phyloP scores from a whole-genome alignment of 805 yeast genomes.

The Candida tibetensis region DNA sequence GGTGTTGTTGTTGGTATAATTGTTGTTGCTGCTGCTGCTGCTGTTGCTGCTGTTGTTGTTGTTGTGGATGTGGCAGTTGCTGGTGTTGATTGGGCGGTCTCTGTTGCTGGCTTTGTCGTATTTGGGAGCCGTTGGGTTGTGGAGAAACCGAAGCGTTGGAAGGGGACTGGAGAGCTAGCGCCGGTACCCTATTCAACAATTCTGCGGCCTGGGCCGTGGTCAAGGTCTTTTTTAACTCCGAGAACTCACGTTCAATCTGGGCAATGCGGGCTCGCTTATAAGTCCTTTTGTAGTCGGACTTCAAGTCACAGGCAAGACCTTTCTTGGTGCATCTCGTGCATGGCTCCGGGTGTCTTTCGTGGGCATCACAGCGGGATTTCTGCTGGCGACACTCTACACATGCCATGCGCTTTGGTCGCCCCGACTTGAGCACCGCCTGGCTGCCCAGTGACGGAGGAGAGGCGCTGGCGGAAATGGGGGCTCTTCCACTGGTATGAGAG shows the following conservation, averaged over 20 bases:
- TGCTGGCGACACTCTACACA: conserved; percentile 97
- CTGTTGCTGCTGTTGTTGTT: not conserved
- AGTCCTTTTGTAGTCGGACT: conserved; percentile 83
- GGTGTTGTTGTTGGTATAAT: conserved; percentile 1
- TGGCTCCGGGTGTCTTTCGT: conserved; percentile 67
- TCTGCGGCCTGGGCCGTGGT: conserved; percentile 33
- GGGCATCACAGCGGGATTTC: conserved; percentile 87
- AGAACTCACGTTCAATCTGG: conserved; percentile 79
- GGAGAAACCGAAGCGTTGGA: too few species aligned
- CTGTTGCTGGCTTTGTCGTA: not conserved
- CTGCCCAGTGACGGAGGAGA: conserved; percentile 8
- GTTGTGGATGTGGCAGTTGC: conserved; percentile 5
- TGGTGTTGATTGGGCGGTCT: conserved; percentile 3
- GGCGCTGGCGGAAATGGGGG: not conserved
- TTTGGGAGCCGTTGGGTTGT: not conserved
- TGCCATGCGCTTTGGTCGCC: conserved; percentile 61
- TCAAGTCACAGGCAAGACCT: conserved; percentile 65
- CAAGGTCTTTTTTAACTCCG: conserved; percentile 60
- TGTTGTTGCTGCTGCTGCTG: not conserved
- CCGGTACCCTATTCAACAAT: conserved; percentile 25
- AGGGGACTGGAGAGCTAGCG: too few species aligned
- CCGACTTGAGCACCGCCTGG: too few species aligned
- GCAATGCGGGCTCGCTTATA: conserved; percentile 82
- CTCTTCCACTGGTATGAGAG: conserved; percentile 1
- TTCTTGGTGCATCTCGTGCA: conserved; percentile 81